phyloP scores from a whole-genome alignment of 78 protist species.

The Planoprotostelium fungivorum region DNA sequence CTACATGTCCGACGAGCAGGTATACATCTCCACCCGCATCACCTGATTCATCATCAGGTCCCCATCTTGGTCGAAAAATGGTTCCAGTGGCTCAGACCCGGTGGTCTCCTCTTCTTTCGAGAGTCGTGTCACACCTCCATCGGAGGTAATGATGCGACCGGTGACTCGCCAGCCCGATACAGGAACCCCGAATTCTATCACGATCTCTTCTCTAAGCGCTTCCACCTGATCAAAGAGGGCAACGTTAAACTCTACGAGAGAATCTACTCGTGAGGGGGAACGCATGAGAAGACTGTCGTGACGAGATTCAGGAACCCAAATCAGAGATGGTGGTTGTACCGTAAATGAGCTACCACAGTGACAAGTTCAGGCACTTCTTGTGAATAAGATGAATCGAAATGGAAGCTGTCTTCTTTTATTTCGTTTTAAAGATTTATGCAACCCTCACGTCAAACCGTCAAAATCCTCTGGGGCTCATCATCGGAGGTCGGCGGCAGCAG shows the following conservation, averaged over 20 bases:
- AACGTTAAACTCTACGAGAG: background rate
- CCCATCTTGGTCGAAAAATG: background rate
- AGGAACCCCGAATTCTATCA: background rate
- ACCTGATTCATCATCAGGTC: background rate
- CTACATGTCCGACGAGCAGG: background rate
- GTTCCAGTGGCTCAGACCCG: background rate
- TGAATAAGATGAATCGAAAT: too few species aligned
- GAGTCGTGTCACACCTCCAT: background rate
- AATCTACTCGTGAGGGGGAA: background rate
- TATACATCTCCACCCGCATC: background rate
- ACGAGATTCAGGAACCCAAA: background rate
- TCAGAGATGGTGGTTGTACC: background rate
- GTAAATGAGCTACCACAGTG: background rate
- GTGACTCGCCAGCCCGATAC: background rate
- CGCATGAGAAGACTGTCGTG: too few species aligned
- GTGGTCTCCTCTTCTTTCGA: background rate
- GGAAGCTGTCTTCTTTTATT: too few species aligned
- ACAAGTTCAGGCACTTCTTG: background rate
- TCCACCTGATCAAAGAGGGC: background rate
- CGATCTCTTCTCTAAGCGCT: background rate
- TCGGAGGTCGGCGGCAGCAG: too few species aligned
- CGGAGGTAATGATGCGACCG: background rate
- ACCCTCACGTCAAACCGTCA: too few species aligned
- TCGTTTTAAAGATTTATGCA: too few species aligned
- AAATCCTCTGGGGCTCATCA: too few species aligned